Percentiles rank a stretch among this genome's conserved stretches.
These are phyloP conservation scores for Endotrypanum monterogeii DNA, from an alignment of 208 protist species.

Conservation along the genomic window DNA sequence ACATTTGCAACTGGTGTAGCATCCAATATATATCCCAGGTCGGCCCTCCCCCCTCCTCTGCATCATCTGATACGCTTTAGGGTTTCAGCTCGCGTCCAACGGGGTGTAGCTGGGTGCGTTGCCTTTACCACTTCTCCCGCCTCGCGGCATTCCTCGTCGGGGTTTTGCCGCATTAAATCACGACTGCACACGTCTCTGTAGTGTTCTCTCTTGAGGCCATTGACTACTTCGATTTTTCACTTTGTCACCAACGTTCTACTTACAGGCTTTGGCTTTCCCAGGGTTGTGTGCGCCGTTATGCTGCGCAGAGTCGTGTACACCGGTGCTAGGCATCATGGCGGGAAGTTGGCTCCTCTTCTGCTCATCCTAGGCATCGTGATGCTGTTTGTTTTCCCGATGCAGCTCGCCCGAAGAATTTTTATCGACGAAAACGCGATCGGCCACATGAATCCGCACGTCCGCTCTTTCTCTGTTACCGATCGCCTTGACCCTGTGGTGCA, in stretches of 20 bases:
- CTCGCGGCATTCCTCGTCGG: not conserved
- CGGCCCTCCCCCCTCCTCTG: too few relatives aligned
- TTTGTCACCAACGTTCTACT: not conserved
- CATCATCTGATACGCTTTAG: not conserved
- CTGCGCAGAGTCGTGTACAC: slow-evolving; percentile 20
- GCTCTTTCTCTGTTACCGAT: not conserved
- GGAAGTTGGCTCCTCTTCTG: slow-evolving; percentile 43
- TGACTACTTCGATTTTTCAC: not conserved
- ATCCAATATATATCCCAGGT: not conserved
- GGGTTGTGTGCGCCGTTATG: slow-evolving; percentile 22
- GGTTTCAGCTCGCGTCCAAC: not conserved
- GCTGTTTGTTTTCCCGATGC: slow-evolving; percentile 40
- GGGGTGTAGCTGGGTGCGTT: not conserved
- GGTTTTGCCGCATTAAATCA: not conserved
- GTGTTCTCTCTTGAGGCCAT: not conserved
- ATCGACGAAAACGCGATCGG: slow-evolving; percentile 72
- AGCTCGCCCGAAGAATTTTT: slow-evolving; percentile 27
- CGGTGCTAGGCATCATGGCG: slow-evolving; percentile 36
- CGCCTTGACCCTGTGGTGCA: slow-evolving; percentile 22
- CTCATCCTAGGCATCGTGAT: slow-evolving; percentile 43
- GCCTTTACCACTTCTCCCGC: not conserved
- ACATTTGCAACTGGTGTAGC: not conserved
- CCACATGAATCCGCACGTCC: slow-evolving; percentile 17
- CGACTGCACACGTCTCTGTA: not conserved
- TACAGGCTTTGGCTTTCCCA: slow-evolving; percentile 1